Conservation (phyloP, 768 basidiomycete species). For the Postia placenta region DNA sequence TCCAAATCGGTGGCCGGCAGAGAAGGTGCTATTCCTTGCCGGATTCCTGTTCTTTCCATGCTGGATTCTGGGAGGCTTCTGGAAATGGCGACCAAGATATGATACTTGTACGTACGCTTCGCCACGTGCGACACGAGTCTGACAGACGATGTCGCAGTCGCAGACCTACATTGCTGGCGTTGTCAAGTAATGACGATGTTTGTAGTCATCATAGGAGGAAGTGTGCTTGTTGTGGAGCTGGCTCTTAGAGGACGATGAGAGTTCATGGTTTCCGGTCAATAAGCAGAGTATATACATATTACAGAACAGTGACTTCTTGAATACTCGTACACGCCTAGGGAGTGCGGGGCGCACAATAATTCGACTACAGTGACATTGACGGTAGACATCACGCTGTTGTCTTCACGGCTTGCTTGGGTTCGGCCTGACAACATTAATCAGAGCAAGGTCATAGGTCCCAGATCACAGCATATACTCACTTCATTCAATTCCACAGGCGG, state of each 20-base stretch:
- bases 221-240: conserved; percentile 12
- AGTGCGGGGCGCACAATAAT: too few species aligned
- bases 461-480: conserved; percentile 30
- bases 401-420: conserved; percentile 26
- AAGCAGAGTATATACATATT: neutral
- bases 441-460: neutral
- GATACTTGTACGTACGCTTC: conserved; percentile 13
- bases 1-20: conserved; percentile 12
- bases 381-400: conserved; percentile 18
- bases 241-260: conserved; percentile 11
- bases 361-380: neutral
- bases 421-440: conserved; percentile 8
- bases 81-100: conserved; percentile 6
- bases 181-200: conserved; percentile 16
- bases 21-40: conserved; percentile 11
- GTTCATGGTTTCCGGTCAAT: neutral
- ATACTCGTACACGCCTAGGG: neutral
- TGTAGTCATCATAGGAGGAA: conserved; percentile 7
- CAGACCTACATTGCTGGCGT: conserved; percentile 14
- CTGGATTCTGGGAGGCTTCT: conserved; percentile 14
- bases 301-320: neutral
- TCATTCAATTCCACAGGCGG: conserved; percentile 66
- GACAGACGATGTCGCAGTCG: conserved; percentile 4
- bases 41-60: conserved; percentile 15
- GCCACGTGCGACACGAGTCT: neutral